Percentiles rank a stretch among this genome's conserved stretches.
phyloP scores from a whole-genome alignment of 108 stramenopile genomes.

The Conticribra weissflogii region DNA sequence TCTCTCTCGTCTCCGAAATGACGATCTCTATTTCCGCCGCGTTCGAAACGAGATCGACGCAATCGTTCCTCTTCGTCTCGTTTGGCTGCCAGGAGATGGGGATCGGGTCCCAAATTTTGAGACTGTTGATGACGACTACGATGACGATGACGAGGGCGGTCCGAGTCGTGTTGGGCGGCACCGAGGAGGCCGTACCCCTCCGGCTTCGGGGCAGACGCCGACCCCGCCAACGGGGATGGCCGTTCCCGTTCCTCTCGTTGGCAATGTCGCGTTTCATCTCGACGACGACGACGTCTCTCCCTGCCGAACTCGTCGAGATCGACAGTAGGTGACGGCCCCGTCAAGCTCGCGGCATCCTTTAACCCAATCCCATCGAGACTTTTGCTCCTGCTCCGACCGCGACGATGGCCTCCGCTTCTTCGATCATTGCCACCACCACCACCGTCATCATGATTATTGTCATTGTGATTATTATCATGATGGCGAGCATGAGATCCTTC shows the following conservation, averaged over 20 bases:
- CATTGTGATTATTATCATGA: constrained; percentile 4
- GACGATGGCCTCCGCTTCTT: background rate
- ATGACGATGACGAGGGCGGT: background rate
- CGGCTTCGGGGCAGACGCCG: constrained; percentile 12
- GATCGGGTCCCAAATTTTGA: constrained; percentile 62
- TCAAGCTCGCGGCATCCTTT: background rate
- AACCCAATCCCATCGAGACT: background rate
- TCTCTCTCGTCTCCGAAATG: constrained; percentile 4
- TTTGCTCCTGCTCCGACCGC: constrained; percentile 13
- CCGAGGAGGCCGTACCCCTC: constrained; percentile 67
- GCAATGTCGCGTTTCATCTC: background rate
- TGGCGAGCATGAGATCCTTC: constrained; percentile 6
- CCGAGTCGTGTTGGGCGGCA: constrained; percentile 15
- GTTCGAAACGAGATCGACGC: constrained; percentile 26
- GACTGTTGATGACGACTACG: constrained; percentile 1
- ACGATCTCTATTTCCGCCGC: background rate
- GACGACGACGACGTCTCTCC: background rate
- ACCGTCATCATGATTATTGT: constrained; percentile 17
- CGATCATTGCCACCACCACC: constrained; percentile 12
- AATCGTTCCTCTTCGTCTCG: constrained; percentile 53
- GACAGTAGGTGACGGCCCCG: background rate
- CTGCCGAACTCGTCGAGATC: constrained; percentile 6
- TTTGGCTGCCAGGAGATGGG: constrained; percentile 56
- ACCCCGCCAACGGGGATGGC: background rate
- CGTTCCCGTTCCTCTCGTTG: background rate